These are phyloP conservation scores for Colletotrichum sp. DNA, from an alignment of 2,329 filamentous ascomycete species.

Conservation along the genomic window DNA sequence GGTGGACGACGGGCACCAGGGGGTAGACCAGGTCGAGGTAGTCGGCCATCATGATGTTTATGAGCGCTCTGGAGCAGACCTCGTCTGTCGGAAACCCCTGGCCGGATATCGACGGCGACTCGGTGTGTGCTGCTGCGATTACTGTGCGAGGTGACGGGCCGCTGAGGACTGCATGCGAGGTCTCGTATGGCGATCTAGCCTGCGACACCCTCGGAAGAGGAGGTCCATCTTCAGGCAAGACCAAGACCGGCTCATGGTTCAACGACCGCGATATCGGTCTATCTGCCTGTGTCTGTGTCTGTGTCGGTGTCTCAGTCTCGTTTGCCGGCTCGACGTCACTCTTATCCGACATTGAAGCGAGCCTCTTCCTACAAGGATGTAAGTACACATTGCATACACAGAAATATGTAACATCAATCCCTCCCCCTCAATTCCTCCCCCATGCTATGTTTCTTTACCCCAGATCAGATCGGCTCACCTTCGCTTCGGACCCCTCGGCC, in stretches of 20 bases:
- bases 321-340: not conserved
- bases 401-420: not conserved
- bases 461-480: conserved; percentile 17
- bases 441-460: not conserved
- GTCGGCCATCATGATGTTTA: conserved; percentile 27
- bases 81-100: conserved; percentile 27
- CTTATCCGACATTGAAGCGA: conserved; percentile 5
- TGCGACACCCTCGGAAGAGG: not conserved
- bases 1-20: conserved; percentile 28
- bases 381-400: not conserved
- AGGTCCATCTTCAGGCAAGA: not conserved
- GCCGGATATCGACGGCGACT: not conserved
- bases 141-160: not conserved
- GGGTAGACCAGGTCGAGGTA: conserved; percentile 31
- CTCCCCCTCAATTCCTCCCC: not conserved
- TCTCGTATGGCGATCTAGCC: not conserved
- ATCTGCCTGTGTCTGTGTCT: not conserved
- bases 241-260: not conserved
- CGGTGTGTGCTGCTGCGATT: not conserved
- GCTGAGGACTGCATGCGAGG: not conserved
- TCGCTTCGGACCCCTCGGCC: conserved; percentile 27
- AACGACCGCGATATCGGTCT: not conserved
- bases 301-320: not conserved
- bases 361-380: conserved; percentile 4
- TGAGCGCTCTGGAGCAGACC: conserved; percentile 26